Evolutionary conservation across 768 basidiomycete species (phyloP).

Genomic region (Lactifluus volemus): DNA sequence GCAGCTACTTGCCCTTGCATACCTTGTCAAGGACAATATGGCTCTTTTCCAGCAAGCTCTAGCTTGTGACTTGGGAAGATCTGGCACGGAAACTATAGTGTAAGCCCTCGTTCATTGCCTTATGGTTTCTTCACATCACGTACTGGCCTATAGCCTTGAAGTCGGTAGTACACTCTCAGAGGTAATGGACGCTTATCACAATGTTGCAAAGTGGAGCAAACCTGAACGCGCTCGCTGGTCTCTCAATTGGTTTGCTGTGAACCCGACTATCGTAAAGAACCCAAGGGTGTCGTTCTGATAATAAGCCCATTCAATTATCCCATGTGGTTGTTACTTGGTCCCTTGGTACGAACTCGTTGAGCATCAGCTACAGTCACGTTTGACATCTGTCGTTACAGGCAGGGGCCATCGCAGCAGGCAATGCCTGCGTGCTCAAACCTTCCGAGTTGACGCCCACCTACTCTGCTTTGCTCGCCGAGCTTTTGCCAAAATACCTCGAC

Average conservation of each 20-base stretch:
- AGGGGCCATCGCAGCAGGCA: slow-evolving; percentile 35
- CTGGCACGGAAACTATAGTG: slow-evolving; percentile 48
- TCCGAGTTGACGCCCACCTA: slow-evolving; percentile 28
- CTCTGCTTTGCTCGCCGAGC: slow-evolving; percentile 24
- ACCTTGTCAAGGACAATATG: slow-evolving; percentile 65
- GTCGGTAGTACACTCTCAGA: slow-evolving; percentile 45
- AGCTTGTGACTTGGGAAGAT: slow-evolving; percentile 54
- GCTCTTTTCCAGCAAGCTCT: slow-evolving; percentile 52
- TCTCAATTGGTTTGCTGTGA: slow-evolving; percentile 48
- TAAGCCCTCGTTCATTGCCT: slow-evolving; percentile 22
- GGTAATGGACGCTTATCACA: slow-evolving; percentile 43
- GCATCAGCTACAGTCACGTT: too few relatives aligned
- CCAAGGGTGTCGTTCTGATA: slow-evolving; percentile 67
- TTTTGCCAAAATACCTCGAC: slow-evolving; percentile 29
- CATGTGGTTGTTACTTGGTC: slow-evolving; percentile 46
- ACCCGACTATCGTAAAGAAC: slow-evolving; percentile 62
- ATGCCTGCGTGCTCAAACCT: slow-evolving; percentile 29
- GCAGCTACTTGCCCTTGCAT: slow-evolving; percentile 67
- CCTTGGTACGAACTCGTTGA: slow-evolving; percentile 37
- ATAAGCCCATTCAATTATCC: slow-evolving; percentile 76
- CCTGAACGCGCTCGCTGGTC: slow-evolving; percentile 48
- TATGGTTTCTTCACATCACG: neutral
- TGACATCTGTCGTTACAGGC: slow-evolving; percentile 1
- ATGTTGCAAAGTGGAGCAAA: slow-evolving; percentile 69
- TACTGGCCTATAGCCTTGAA: slow-evolving; percentile 44